phyloP scores from a whole-genome alignment of 192 early-diverging fungal species.

The Rhizophagus sp. region DNA sequence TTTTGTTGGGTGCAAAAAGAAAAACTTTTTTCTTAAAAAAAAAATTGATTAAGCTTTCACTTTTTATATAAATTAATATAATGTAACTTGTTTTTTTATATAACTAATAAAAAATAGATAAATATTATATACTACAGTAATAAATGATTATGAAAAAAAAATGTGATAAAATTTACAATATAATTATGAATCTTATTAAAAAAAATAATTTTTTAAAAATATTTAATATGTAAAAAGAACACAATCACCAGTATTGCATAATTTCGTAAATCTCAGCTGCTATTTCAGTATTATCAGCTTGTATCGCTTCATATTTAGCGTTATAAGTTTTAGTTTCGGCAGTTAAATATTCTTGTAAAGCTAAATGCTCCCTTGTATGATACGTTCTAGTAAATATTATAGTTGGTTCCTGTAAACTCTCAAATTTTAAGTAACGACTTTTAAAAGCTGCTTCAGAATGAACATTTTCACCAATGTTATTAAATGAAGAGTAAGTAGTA shows the following conservation, averaged over 20 bases:
- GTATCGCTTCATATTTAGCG: not conserved
- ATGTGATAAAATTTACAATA: no score
- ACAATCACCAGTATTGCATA: slow-evolving; percentile 3
- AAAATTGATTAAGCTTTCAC: no score
- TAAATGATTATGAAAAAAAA: no score
- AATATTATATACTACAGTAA: no score
- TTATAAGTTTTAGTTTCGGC: slow-evolving; percentile 8
- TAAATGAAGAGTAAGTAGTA: not conserved
- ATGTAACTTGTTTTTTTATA: no score
- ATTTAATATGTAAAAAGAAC: not conserved
- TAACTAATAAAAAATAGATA: no score
- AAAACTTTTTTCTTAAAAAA: no score
- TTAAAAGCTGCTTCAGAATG: not conserved
- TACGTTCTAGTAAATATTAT: slow-evolving; percentile 2
- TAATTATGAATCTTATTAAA: no score
- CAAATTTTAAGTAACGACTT: not conserved
- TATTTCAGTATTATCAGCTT: slow-evolving; percentile 1
- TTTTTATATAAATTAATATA: no score
- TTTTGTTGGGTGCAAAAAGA: no score
- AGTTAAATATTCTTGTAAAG: not conserved
- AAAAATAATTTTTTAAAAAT: no score
- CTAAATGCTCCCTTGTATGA: not conserved
- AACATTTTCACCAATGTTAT: not conserved
- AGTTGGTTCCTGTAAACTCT: not conserved
- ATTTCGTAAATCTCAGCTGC: slow-evolving; percentile 3